phyloP scores from a whole-genome alignment of 768 basidiomycete species.

The Gloeopeniophorella convolvens region DNA sequence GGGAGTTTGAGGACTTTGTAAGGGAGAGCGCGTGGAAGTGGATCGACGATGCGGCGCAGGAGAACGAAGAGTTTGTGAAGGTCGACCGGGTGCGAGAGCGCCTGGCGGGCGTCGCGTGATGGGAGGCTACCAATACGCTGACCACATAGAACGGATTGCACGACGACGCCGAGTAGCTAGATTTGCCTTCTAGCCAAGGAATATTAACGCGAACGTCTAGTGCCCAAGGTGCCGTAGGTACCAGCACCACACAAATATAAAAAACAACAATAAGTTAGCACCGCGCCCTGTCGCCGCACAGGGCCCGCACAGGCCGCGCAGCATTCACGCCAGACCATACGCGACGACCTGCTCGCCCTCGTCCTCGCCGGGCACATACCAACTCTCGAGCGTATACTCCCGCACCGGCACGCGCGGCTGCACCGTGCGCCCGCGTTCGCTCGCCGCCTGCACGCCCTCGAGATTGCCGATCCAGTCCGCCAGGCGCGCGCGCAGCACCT shows the following conservation, averaged over 20 bases:
- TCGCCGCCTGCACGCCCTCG: conserved; percentile 10
- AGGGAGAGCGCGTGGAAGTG: conserved; percentile 71
- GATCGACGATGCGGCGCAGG: conserved; percentile 41
- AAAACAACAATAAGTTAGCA: too few relatives aligned
- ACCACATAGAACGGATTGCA: too few relatives aligned
- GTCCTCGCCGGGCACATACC: conserved; percentile 11
- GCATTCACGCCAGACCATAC: conserved; percentile 6
- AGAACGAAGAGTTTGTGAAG: conserved; percentile 40
- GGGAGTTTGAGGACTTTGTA: conserved; percentile 83
- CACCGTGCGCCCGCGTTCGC: conserved; percentile 3
- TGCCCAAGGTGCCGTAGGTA: too few relatives aligned
- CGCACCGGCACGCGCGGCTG: background rate
- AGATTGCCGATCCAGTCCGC: conserved; percentile 16
- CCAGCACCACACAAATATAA: too few relatives aligned
- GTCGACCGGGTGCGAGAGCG: conserved; percentile 43
- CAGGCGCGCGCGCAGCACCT: conserved; percentile 12
- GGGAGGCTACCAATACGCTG: too few relatives aligned
- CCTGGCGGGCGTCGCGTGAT: too few relatives aligned
- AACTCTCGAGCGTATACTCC: conserved; percentile 18
- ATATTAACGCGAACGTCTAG: too few relatives aligned
- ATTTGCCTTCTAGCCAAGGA: too few relatives aligned
- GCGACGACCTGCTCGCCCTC: background rate
- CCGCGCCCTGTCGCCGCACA: too few relatives aligned
- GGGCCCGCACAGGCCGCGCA: too few relatives aligned
- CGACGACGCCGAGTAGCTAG: too few relatives aligned